Base-by-base conservation (phyloP, 108 stramenopile genomes). In the Pelagomonas calceolata region DNA sequence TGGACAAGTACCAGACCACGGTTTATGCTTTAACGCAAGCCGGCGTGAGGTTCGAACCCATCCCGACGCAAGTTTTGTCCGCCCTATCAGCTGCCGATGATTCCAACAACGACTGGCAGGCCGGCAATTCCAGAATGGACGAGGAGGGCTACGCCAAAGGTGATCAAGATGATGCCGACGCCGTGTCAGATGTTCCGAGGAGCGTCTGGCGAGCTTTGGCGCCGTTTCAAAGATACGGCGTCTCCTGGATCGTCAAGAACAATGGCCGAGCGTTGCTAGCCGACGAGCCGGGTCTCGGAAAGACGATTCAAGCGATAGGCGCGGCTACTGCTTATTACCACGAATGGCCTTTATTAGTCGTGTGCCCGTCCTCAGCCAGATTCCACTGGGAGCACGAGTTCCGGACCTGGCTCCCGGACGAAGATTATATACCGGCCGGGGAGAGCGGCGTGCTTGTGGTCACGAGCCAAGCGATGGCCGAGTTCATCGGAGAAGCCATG, bases 211-310 rank as follows among this genome's bases (percentile, higher is more conserved):
- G 16, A 10, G 51, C 51, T 16, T 26, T 60, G 10, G 51, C 51
- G 51, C 51, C 51, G 1, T 60, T 60, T 26, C 51, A 60, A 26
- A 16, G 10, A 3, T 26, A 60, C 1, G 51, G 51, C 1, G 51
- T 60, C 21, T 60, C 51, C 21, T 60, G 51, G 51, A 60, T 60
- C 10, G 51, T 60, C 21, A 4, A 12, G 51, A 16, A 26, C 12
- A 81, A 80, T 18, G 93, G 93, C 31, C 79, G 92, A n/a, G 80
- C 89, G 18, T 75, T 95, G 18, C 70, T 93, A 31, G 92, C 87
- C 5, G 94, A 95, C 70, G 94, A 95, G 74, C 92, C 93, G 92
- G 94, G 94, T 30, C 80, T 92, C 29, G 94, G 94, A 26, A 60
- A 60, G 51, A 60, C 51, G 7, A 60, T 60, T 26, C 51, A 60